Evolutionary conservation across 2,329 filamentous ascomycete genomes (phyloP), one percentile per base, ranked within the genome.

Genomic region (Nemania diffusa): DNA sequence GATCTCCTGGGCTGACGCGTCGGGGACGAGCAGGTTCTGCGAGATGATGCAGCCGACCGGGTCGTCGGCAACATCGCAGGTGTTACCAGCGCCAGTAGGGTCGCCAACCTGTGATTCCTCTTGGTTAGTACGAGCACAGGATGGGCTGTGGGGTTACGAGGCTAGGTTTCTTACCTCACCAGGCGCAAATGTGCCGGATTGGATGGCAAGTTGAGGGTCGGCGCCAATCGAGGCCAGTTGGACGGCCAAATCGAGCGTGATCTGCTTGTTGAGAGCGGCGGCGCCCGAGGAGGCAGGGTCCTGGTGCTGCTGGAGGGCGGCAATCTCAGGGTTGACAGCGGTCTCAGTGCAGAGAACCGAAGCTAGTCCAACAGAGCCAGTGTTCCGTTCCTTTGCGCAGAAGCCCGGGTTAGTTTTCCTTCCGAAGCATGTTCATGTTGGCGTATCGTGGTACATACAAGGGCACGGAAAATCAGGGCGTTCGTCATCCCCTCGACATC

Each of bases 291-390:
- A 87, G 22, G 89, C 90, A 29, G 90, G 88, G 76, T 92, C 90
- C 79, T 92, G 89, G 78, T 91, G 89, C 78, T 90, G 88, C 61
- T 82, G 79, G 66, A 92, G 76, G 50, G 87, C 87, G 29, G 83
- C 85, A 73, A 92, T 90, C 80, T 91, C 89, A 2, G 89, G 84
- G 79, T 92, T 92, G 65, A 82, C 81, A 17, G 89, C 87, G 46
- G 78, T 81, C 73, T 87, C 76, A 78, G 80, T 83, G 81, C 89
- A 92, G 56, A 84, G 78, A 34, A 83, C 85, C 53, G 85, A 88
- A n/a, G 82, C 84, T 51, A 82, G 78, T 57, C 88, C 88, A 67
- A 90, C 87, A 11, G 74, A 72, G 57, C 80, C 84, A 27, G 87
- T 90, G 79, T 90, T 90, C 64, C 87, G 84, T 81, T 90, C 88